A percentile compares a stretch with the other conserved stretches of the same genome.
Conservation (phyloP, 257 asterid genomes). For the Penstemon eatonii region DNA sequence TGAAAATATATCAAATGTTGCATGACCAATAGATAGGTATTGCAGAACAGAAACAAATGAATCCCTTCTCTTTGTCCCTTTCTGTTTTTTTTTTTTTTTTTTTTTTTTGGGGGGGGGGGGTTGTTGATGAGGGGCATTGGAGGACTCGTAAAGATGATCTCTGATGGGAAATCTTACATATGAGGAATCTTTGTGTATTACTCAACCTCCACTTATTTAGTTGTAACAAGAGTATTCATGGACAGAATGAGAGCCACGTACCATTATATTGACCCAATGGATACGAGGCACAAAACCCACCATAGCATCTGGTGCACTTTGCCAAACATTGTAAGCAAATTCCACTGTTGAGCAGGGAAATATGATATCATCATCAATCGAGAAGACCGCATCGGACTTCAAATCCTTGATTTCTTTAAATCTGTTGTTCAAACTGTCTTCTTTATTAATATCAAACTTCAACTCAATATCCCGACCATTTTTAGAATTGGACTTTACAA, state of each 20-base stretch:
- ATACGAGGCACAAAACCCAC: constrained; percentile 95
- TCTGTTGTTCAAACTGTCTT: constrained; percentile 88
- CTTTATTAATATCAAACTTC: constrained; percentile 64
- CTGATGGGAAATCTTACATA: neutral
- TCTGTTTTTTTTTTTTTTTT: too few relatives aligned
- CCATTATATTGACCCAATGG: constrained; percentile 68
- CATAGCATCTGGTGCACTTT: constrained; percentile 77
- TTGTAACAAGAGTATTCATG: too few relatives aligned
- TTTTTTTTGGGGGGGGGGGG: too few relatives aligned
- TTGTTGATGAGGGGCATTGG: too few relatives aligned
- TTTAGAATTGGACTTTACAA: constrained; percentile 41
- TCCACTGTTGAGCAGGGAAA: constrained; percentile 76
- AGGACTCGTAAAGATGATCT: neutral
- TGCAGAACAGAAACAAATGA: too few relatives aligned
- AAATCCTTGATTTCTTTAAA: constrained; percentile 80
- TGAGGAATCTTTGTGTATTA: constrained; percentile 5
- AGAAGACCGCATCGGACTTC: constrained; percentile 72
- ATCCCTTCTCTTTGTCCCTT: too few relatives aligned
- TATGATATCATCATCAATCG: constrained; percentile 81
- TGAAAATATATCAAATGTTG: too few relatives aligned
- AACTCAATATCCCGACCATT: constrained; percentile 54
- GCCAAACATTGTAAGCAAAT: constrained; percentile 74
- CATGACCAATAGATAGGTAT: too few relatives aligned
- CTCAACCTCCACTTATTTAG: constrained; percentile 1
- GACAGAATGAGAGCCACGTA: constrained; percentile 32